Percentiles rank a stretch among this genome's conserved stretches.
These are phyloP conservation scores for Huntiella bhutanensis DNA, from an alignment of 2,329 filamentous ascomycete genomes.

Conservation along the genomic window DNA sequence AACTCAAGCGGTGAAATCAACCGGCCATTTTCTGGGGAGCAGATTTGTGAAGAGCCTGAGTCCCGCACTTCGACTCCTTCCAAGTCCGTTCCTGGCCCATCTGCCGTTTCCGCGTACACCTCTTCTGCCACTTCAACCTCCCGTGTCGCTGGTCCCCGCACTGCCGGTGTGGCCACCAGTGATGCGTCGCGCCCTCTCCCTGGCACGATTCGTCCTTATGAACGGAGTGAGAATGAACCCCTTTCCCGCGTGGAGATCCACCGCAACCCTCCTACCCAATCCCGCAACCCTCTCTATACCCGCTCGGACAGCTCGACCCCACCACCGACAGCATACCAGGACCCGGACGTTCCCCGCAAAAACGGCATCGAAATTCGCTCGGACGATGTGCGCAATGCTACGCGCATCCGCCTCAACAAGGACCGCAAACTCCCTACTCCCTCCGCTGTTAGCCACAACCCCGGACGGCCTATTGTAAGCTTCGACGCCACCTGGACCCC, in stretches of 20 bases:
- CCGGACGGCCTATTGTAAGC: conserved; percentile 89
- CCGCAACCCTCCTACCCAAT: conserved; percentile 66
- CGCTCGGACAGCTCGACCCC: conserved; percentile 6
- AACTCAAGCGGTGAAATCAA: conserved; percentile 51
- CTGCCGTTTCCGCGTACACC: conserved; percentile 16
- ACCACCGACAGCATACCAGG: background rate
- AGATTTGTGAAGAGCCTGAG: conserved; percentile 80
- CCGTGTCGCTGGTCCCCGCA: conserved; percentile 2
- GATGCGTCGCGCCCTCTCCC: conserved; percentile 17
- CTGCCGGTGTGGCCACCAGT: conserved; percentile 2
- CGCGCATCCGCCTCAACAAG: conserved; percentile 60
- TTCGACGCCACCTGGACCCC: conserved; percentile 74
- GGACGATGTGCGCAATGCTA: conserved; percentile 78
- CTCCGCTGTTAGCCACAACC: conserved; percentile 74
- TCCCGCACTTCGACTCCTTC: conserved; percentile 15
- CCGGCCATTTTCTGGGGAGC: conserved; percentile 52
- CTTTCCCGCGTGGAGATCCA: conserved; percentile 53
- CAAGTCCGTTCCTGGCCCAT: background rate
- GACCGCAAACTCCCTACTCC: conserved; percentile 81
- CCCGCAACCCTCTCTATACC: conserved; percentile 56
- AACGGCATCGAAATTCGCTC: conserved; percentile 68
- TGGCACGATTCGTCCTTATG: conserved; percentile 23
- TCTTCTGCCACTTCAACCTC: background rate
- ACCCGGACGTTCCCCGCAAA: conserved; percentile 23
- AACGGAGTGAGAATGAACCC: conserved; percentile 21